Evolutionary conservation across 768 basidiomycete species (phyloP).

Genomic region (Psilocybe azurescens): DNA sequence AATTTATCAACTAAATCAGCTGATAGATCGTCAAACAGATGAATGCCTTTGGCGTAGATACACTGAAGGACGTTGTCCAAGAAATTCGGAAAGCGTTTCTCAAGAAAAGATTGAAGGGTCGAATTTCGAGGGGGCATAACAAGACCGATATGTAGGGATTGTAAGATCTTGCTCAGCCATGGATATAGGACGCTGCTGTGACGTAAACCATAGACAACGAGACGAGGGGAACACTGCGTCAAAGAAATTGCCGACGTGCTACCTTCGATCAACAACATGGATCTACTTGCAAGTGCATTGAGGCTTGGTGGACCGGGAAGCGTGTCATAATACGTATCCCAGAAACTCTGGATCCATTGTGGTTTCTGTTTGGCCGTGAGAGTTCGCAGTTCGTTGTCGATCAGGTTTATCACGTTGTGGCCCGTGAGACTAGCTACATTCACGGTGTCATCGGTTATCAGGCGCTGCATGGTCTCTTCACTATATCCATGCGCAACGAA

Average conservation of each 20-base stretch:
- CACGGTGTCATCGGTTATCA: not conserved
- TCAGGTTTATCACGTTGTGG: not conserved
- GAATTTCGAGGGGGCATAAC: slow-evolving; percentile 1
- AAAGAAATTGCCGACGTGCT: not conserved
- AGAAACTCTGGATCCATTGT: slow-evolving; percentile 13
- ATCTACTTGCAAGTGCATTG: not conserved
- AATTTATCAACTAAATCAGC: not conserved
- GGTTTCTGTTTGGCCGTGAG: not conserved
- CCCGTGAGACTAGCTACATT: slow-evolving; percentile 8
- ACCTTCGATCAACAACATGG: not conserved
- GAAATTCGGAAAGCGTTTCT: slow-evolving; percentile 5
- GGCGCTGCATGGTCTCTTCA: not conserved
- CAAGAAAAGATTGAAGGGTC: not conserved
- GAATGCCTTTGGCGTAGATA: not conserved
- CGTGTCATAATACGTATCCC: slow-evolving; percentile 5
- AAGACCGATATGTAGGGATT: slow-evolving; percentile 4
- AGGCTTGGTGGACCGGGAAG: slow-evolving; percentile 20
- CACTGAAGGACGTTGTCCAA: slow-evolving; percentile 15
- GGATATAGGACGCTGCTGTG: not conserved
- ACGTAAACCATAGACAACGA: not conserved
- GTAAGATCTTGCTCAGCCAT: not conserved
- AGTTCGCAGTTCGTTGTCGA: not conserved
- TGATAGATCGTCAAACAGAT: not conserved
- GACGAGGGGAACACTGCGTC: slow-evolving; percentile 10
- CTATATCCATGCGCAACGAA: slow-evolving; percentile 8